Conservation (phyloP, 2,329 filamentous ascomycete species). For the Metarhizium album region DNA sequence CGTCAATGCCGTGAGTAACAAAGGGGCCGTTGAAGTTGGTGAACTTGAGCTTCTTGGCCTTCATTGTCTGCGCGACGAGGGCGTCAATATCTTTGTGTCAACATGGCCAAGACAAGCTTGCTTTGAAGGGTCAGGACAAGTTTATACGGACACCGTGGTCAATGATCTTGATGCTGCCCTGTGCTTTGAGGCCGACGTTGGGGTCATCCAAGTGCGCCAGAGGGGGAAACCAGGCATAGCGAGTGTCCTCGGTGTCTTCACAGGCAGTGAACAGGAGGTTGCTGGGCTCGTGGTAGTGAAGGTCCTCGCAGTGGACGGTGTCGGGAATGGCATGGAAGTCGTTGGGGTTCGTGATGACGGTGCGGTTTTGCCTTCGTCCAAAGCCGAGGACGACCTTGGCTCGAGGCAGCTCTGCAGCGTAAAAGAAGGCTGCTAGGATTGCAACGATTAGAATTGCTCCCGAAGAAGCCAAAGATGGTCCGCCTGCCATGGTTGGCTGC, state of each 20-base stretch:
- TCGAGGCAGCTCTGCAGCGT: constrained; percentile 3
- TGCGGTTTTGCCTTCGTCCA: constrained; percentile 15
- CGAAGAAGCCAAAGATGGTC: neutral
- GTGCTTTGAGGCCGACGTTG: constrained; percentile 21
- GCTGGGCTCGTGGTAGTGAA: constrained; percentile 41
- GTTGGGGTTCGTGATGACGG: constrained; percentile 9
- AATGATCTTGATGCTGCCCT: constrained; percentile 40
- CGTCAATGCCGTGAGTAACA: constrained; percentile 49
- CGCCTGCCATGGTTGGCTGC: neutral
- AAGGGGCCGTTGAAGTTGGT: constrained; percentile 42
- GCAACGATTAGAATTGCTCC: neutral
- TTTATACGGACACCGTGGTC: constrained; percentile 35
- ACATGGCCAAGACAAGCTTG: no score
- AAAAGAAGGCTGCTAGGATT: constrained; percentile 2
- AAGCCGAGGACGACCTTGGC: constrained; percentile 15
- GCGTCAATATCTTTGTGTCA: neutral
- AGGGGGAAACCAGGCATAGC: constrained; percentile 43
- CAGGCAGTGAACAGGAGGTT: constrained; percentile 46
- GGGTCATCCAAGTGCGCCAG: constrained; percentile 30
- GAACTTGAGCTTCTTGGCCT: constrained; percentile 33
- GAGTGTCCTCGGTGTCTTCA: constrained; percentile 28
- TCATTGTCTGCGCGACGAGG: constrained; percentile 10
- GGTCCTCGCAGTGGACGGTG: constrained; percentile 47
- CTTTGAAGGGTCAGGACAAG: neutral
- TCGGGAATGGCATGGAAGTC: constrained; percentile 34